Base-by-base conservation (phyloP, 495 filamentous ascomycete genomes). In the Penicillium ucsense region DNA sequence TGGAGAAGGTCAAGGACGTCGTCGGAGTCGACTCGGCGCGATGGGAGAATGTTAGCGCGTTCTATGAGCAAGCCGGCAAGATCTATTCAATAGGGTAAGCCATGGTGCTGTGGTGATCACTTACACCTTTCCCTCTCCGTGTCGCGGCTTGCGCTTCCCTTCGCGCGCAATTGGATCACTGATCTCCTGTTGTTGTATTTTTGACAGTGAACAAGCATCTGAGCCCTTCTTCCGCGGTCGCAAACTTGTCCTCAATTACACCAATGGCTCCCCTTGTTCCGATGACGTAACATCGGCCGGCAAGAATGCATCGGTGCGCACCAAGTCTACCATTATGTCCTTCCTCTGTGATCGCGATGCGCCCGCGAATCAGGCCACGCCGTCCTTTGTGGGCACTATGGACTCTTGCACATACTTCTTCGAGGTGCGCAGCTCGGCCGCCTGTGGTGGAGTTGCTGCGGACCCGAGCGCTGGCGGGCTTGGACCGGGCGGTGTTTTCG, bases 321-420 rank as follows among this genome's bases (percentile, higher is more conserved):
- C 79, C 45, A 97, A 95, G 61, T 92, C 85, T 2, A 85, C 89
- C 6, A 79, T 90, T 45, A 89, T 99, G 71, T 91, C 86, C 31
- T 87, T 97, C 66, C 84, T 90, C 59, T 97, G 94, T 69, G 91
- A 96, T 55, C 80, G 79, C 41, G 88, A 95, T 49, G 60, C 72
- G 6, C 64, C 73, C 3, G 63, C 68, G 5, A 75, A 81, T 6
- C 78, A 80, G 29, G 77, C 84, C 10, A 78, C 81, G 9, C 61
- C 82, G 4, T 85, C 86, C 4, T 99, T 94, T 62, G 81, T 97
- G 42, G 88, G 86, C 47, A 78, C 84, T 20, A 83, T 84, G 65
- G 88, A 96, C 57, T 80, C 88, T 41, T 99, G 94, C 71, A 78
- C 86, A n/a, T 99, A 96, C 67, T 86, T 94, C 64, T 99, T 99